Percentiles rank a stretch among this genome's conserved stretches.
Evolutionary conservation across 495 filamentous ascomycete genomes (phyloP).

Genomic region (Choiromyces venosus): DNA sequence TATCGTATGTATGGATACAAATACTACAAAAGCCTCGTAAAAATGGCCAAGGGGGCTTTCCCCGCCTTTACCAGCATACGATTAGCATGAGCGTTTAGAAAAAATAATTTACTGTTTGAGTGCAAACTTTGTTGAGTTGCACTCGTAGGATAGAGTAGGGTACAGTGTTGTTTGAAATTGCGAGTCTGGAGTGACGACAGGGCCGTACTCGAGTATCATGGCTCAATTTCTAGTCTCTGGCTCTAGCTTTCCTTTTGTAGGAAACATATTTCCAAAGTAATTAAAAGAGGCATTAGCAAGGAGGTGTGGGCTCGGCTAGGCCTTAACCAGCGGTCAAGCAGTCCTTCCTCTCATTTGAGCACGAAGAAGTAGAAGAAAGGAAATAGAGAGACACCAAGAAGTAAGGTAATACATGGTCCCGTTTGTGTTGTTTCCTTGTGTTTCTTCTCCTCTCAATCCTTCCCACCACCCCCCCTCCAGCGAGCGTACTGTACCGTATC

Average conservation of each 20-base stretch:
- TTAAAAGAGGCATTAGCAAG: not conserved
- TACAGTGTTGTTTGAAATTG: too few species aligned
- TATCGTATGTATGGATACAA: not conserved
- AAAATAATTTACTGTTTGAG: not conserved
- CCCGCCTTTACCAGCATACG: not conserved
- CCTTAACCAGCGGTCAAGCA: not conserved
- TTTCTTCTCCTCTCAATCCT: slow-evolving; percentile 25
- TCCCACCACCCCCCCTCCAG: slow-evolving; percentile 15
- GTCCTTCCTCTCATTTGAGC: slow-evolving; percentile 1
- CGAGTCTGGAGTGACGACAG: not conserved
- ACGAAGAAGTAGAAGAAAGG: not conserved
- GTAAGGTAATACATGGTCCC: not conserved
- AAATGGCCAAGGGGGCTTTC: not conserved
- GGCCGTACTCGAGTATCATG: not conserved
- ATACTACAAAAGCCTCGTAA: not conserved
- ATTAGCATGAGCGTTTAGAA: not conserved
- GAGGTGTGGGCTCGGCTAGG: not conserved
- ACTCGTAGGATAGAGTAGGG: too few species aligned
- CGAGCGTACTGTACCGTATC: slow-evolving; percentile 20
- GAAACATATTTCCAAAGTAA: not conserved
- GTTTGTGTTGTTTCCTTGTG: slow-evolving; percentile 9
- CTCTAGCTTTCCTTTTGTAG: not conserved
- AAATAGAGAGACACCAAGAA: not conserved
- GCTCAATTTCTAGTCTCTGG: not conserved
- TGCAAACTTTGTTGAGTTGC: not conserved